A percentile compares a stretch with the other conserved stretches of the same genome.
Conservation (phyloP, 768 basidiomycete species). For the Termitomyces sp. region DNA sequence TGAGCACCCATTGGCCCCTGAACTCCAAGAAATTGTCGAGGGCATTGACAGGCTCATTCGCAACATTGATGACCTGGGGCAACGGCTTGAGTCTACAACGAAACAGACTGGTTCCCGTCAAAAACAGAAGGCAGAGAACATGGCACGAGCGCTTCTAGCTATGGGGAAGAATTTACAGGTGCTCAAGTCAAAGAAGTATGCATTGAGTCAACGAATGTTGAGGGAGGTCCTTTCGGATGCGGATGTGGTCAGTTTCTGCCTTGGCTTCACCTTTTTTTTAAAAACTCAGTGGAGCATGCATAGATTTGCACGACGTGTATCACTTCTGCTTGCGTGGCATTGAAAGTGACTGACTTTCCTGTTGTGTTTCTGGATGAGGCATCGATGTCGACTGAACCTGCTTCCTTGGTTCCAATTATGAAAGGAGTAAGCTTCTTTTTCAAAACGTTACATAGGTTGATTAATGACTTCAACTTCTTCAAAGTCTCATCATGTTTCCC, state of each 20-base stretch:
- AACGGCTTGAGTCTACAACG: slow-evolving; percentile 13
- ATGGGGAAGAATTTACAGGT: slow-evolving; percentile 20
- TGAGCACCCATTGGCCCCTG: slow-evolving; percentile 47
- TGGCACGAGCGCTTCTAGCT: slow-evolving; percentile 24
- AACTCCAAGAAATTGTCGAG: slow-evolving; percentile 35
- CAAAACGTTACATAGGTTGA: background rate
- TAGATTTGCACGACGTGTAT: slow-evolving; percentile 88
- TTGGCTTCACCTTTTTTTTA: slow-evolving; percentile 2
- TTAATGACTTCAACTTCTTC: slow-evolving; percentile 9
- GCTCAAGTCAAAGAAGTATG: slow-evolving; percentile 41
- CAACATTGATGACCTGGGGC: slow-evolving; percentile 18
- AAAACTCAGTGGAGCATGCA: slow-evolving; percentile 2
- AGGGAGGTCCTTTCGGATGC: slow-evolving; percentile 54
- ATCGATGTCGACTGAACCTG: slow-evolving; percentile 93
- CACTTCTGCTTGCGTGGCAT: slow-evolving; percentile 57
- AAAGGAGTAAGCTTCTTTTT: slow-evolving; percentile 60
- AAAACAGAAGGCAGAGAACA: slow-evolving; percentile 21
- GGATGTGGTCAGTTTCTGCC: slow-evolving; percentile 57
- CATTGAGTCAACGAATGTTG: slow-evolving; percentile 57
- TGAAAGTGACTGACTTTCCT: slow-evolving; percentile 81
- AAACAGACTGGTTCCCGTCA: slow-evolving; percentile 13
- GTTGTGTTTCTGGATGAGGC: slow-evolving; percentile 94
- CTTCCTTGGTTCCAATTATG: slow-evolving; percentile 87
- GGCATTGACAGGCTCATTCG: slow-evolving; percentile 26
- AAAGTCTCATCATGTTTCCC: slow-evolving; percentile 74